Evolutionary conservation across 176 grass and related monocot genomes (phyloP).

Genomic region (Phoenix roebelenii): DNA sequence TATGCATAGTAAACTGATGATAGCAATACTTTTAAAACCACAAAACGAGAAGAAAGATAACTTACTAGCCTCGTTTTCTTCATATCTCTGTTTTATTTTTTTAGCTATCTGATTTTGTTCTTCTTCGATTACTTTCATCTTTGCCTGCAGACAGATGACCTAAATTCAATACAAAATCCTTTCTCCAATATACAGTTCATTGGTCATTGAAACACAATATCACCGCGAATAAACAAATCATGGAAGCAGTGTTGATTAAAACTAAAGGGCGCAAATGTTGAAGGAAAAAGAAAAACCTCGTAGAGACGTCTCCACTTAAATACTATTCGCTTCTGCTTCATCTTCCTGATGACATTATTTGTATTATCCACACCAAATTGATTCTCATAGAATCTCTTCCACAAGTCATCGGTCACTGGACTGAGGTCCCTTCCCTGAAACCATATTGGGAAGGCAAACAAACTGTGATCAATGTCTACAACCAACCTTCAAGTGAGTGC

Average conservation of each 20-base stretch:
- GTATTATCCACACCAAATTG: conserved; percentile 32
- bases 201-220: conserved; percentile 1
- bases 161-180: conserved; percentile 6
- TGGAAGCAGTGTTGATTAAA: not conserved
- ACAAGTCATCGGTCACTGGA: conserved; percentile 34
- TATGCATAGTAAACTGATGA: too few species aligned
- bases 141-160: conserved; percentile 19
- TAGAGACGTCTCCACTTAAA: conserved; percentile 37
- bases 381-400: conserved; percentile 50
- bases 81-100: conserved; percentile 45
- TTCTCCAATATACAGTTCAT: too few species aligned
- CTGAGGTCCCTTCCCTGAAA: conserved; percentile 39
- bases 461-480: conserved; percentile 2
- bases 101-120: conserved; percentile 22
- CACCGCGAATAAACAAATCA: not conserved
- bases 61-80: conserved; percentile 30
- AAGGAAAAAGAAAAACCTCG: conserved; percentile 20
- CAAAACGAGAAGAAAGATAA: not conserved
- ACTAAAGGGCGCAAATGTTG: not conserved
- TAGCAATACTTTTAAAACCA: too few species aligned
- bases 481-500: too few species aligned
- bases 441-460: not conserved
- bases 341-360: conserved; percentile 26
- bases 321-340: conserved; percentile 26
- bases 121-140: conserved; percentile 31